These are phyloP conservation scores for Bretziella fagacearum DNA, from an alignment of 2,329 filamentous ascomycete species.

Conservation along the genomic window DNA sequence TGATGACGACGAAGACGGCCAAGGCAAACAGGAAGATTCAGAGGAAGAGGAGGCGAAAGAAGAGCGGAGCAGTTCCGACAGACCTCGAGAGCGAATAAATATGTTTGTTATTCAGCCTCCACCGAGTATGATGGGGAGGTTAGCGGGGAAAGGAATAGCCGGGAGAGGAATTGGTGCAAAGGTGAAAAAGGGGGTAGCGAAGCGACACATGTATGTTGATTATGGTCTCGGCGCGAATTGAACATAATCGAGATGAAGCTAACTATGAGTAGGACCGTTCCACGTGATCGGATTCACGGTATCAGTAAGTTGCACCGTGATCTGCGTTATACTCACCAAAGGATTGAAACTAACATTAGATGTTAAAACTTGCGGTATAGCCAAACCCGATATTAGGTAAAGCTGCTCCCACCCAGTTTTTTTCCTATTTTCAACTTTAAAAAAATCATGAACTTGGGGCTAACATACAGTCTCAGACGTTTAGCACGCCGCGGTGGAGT, in stretches of 20 bases:
- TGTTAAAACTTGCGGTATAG: constrained; percentile 22
- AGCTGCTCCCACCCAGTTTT: background rate
- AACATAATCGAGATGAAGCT: background rate
- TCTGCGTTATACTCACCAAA: background rate
- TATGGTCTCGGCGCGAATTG: background rate
- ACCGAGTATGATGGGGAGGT: background rate
- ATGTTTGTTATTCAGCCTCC: background rate
- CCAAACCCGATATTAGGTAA: constrained; percentile 38
- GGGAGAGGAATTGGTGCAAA: background rate
- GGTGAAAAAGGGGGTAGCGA: background rate
- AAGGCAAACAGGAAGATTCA: background rate
- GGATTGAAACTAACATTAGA: constrained; percentile 15
- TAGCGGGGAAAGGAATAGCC: background rate
- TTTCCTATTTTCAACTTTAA: background rate
- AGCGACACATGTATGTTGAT: background rate
- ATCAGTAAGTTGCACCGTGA: background rate
- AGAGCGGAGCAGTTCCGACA: too few relatives aligned
- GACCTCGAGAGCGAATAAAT: too few relatives aligned
- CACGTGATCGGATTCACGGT: background rate
- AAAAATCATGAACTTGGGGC: too few relatives aligned
- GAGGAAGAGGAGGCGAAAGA: background rate
- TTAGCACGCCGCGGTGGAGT: constrained; percentile 61
- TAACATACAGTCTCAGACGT: constrained; percentile 32
- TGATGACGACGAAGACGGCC: background rate
- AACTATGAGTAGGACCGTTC: background rate